Conservation (phyloP, 208 protist species). For the Leishmania mexicana region DNA sequence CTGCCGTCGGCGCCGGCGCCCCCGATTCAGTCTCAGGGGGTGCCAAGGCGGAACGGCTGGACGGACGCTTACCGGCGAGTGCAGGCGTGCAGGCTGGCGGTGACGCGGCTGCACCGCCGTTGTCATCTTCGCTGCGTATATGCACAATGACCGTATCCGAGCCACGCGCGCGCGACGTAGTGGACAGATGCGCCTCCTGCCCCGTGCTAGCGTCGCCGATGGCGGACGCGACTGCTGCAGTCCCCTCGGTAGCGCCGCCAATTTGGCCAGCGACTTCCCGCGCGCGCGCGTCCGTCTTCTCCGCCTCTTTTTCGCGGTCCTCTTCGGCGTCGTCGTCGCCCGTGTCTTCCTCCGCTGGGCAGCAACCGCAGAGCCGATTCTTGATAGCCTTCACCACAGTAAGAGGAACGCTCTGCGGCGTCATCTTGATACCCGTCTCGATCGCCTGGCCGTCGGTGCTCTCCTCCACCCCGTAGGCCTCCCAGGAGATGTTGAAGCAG, state of each 20-base stretch:
- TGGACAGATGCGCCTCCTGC: neutral
- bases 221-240: conserved; percentile 11
- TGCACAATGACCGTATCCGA: conserved; percentile 12
- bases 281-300: neutral
- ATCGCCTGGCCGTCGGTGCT: conserved; percentile 31
- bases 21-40: neutral
- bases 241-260: neutral
- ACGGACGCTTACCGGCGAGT: neutral
- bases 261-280: neutral
- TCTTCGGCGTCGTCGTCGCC: conserved; percentile 20
- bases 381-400: conserved; percentile 37
- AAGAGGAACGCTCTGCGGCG: conserved; percentile 35
- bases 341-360: conserved; percentile 24
- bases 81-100: neutral
- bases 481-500: conserved; percentile 89
- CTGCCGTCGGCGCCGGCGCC: neutral
- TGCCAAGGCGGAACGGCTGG: neutral
- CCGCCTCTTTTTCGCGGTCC: neutral
- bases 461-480: conserved; percentile 58
- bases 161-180: too few species aligned
- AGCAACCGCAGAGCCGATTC: conserved; percentile 43
- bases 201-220: neutral
- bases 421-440: conserved; percentile 36
- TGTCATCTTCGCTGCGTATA: conserved; percentile 7
- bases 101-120: neutral